Base-by-base conservation (phyloP, 768 basidiomycete genomes). In the Tremella mesenterica region DNA sequence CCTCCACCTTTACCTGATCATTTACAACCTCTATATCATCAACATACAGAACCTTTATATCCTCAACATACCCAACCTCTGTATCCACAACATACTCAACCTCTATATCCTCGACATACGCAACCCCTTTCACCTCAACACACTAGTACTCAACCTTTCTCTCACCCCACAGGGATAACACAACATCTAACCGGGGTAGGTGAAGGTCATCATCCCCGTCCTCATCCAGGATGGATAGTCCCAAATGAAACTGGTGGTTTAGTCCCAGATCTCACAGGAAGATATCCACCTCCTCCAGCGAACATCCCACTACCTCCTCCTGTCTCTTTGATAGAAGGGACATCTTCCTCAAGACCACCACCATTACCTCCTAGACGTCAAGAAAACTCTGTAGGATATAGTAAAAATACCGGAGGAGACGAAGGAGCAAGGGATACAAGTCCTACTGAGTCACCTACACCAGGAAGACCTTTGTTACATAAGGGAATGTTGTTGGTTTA, bases 171-270 rank as follows among this genome's bases (percentile, higher is more conserved):
- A 25, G 38, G 59, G 16, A 21, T 58, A 27, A 44, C 50, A 20
- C 50, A 57, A 36, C 54, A 62, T 31, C 61, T 69, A 0, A 66
- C 64, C 2, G 67, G 67, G 39, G 67, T 69, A 8, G 66, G 66
- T 12, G 47, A 53, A 9, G 67, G 67, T 4, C 63, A 64, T 44
- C 62, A 60, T 0, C 54, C 52, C 16, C 28, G 64, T 29, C 50
- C 28, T 31, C 47, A 53, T 34, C 34, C 45, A 30, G 30, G 6
- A 26, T 21, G 36, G 45, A 14, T 29, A 36, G 10, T 38, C 46
- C 28, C 31, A 46, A 31, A 6, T 12, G 48, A 14, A 28, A 45
- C 45, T n/a, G 38, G 38, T 23, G 38, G 38, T 23, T 31, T 45
- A 43, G 31, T 14, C 31, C 44, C 14, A 16, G 29, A 36, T 33